These are phyloP conservation scores for Fistulifera solaris DNA, from an alignment of 108 stramenopile species.

Conservation along the genomic window DNA sequence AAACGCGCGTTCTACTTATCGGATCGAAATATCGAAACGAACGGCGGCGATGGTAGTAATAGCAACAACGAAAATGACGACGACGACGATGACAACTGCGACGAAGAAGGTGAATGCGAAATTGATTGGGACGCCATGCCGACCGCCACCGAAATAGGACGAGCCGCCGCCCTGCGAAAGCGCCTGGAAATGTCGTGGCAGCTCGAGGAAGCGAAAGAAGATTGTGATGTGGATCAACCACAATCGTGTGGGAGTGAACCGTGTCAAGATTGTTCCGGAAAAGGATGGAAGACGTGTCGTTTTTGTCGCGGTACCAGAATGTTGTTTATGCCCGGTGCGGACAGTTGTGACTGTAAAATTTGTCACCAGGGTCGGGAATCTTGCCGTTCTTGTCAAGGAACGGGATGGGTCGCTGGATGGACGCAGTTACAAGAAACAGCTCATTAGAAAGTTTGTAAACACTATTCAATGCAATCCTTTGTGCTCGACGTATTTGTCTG, in stretches of 20 bases:
- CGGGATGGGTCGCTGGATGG: conserved; percentile 24
- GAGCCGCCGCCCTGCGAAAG: neutral
- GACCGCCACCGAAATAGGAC: neutral
- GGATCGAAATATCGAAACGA: no score
- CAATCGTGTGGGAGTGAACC: conserved; percentile 4
- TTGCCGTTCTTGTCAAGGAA: conserved; percentile 20
- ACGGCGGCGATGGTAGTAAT: no score
- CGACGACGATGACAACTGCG: conserved; percentile 1
- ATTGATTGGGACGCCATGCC: conserved; percentile 27
- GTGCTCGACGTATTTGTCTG: neutral
- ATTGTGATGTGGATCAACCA: conserved; percentile 2
- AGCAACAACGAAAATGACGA: no score
- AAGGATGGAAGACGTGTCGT: conserved; percentile 11
- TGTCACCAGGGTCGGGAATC: conserved; percentile 17
- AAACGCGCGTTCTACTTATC: no score
- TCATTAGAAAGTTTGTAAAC: no score
- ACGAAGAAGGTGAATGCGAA: conserved; percentile 29
- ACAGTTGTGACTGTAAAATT: conserved; percentile 10
- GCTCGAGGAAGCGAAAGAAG: conserved; percentile 10
- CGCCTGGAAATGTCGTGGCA: conserved; percentile 24
- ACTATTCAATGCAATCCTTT: neutral
- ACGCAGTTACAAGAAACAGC: neutral
- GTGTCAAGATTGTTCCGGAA: conserved; percentile 13
- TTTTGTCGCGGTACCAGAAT: conserved; percentile 23
- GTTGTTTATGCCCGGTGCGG: conserved; percentile 6